Evolutionary conservation across 2,329 filamentous ascomycete species (phyloP), one percentile per base, ranked within the genome.

Genomic region (Magnaporthales sp.): DNA sequence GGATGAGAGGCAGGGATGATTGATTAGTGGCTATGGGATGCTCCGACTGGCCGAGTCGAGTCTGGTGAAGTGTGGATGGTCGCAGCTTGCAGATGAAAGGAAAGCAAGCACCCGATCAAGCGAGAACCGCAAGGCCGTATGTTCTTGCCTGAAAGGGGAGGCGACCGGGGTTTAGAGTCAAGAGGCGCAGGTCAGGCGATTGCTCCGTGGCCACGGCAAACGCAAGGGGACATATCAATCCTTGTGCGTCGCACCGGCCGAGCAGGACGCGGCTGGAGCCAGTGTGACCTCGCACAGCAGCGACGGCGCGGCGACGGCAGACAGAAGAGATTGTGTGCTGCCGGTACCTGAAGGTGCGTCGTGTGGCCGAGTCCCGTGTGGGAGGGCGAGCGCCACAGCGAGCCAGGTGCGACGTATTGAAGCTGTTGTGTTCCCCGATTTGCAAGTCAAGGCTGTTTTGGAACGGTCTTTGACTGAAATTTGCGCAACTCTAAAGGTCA

Each of bases 101-200:
- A 63, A 32, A 32, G 26, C 61, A 26, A 24, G 61, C 61, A 63
- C n/a, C 61, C 32, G 61, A 30, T 22, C 29, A 32, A 32, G 61
- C 29, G 61, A 32, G 61, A 63, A 32, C 61, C 29, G 15, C 30
- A 63, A 10, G 61, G 61, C 30, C 32, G 30, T 32, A 15, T 32
- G 30, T 63, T 24, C 30, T 30, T 63, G n/a, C n/a, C 30, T 22
- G 27, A 24, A 31, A n/a, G 31, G 22, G 27, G 54, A 19, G 27
- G 15, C 27, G 60, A 24, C 61, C 30, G 10, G 32, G n/a, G n/a
- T 63, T 24, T 63, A 30, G 61, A 63, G 61, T 63, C 61, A 63
- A 63, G 61, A 32, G 61, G 61, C 61, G 27, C 61, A 63, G 61
- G 61, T 32, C 61, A 63, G 32, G 22, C 61, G 30, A 63, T 32